A percentile compares a stretch with the other conserved stretches of the same genome.
Evolutionary conservation across 331 rosid species (phyloP).

Genomic region (Cydonia oblonga): DNA sequence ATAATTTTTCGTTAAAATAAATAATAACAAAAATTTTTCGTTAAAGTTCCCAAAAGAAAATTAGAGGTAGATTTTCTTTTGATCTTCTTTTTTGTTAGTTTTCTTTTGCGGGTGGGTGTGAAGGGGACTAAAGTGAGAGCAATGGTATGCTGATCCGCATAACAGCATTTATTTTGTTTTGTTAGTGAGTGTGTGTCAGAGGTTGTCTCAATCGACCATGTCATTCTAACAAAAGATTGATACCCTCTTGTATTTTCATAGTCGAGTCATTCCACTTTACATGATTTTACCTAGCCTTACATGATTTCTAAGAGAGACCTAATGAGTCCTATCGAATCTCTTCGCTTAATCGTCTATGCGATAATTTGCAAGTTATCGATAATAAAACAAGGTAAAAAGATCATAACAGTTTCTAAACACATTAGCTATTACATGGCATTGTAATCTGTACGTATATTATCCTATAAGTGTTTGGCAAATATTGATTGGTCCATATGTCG

Average conservation of each 20-base stretch:
- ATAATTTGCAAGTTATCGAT: background rate
- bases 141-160: constrained; percentile 52
- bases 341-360: background rate
- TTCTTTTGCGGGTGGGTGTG: background rate
- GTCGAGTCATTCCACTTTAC: too few relatives aligned
- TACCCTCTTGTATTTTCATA: background rate
- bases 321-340: background rate
- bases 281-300: too few relatives aligned
- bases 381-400: background rate
- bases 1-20: too few relatives aligned
- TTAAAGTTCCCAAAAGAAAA: too few relatives aligned
- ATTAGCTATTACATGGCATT: background rate
- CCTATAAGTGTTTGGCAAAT: background rate
- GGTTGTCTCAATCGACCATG: background rate
- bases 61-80: too few relatives aligned
- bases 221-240: background rate
- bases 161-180: constrained; percentile 28
- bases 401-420: background rate
- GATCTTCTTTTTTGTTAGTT: background rate
- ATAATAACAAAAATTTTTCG: too few relatives aligned
- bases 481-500: background rate
- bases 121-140: constrained; percentile 21
- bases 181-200: constrained; percentile 40
- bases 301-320: too few relatives aligned
- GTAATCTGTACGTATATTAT: background rate